Percentiles rank a stretch among this genome's conserved stretches.
Evolutionary conservation across 345 rosid genomes (phyloP).

Genomic region (Hypericum perforatum): DNA sequence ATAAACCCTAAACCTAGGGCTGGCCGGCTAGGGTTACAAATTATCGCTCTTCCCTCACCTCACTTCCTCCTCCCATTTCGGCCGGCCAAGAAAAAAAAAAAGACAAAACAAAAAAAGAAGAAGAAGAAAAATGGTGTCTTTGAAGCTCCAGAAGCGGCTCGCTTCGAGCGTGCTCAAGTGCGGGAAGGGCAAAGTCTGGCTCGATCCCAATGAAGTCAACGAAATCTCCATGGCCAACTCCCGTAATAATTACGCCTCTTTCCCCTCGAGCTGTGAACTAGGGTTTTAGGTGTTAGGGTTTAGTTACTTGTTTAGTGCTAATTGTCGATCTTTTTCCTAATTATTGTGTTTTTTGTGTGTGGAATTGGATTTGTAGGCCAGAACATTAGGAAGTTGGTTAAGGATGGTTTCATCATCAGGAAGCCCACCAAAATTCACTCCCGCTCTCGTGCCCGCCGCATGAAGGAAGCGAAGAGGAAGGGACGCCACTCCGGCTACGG

Average conservation of each 20-base stretch:
- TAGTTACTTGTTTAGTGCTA: neutral
- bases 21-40: no score
- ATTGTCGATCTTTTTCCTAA: neutral
- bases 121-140: slow-evolving; percentile 3
- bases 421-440: slow-evolving; percentile 7
- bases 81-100: no score
- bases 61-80: no score
- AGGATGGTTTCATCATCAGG: slow-evolving; percentile 8
- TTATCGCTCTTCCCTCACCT: no score
- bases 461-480: slow-evolving; percentile 8
- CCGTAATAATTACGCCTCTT: neutral
- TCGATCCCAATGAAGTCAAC: slow-evolving; percentile 7
- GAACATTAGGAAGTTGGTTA: slow-evolving; percentile 9
- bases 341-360: neutral
- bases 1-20: no score
- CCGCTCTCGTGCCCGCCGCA: slow-evolving; percentile 5
- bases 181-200: slow-evolving; percentile 7
- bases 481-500: slow-evolving; percentile 6
- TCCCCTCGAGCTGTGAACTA: neutral
- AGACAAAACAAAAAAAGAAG: no score
- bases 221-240: slow-evolving; percentile 11
- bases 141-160: slow-evolving; percentile 13
- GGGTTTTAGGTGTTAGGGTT: no score
- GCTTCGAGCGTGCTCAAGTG: slow-evolving; percentile 8
- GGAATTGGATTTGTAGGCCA: neutral